Percentiles rank a stretch among this genome's conserved stretches.
phyloP scores from a whole-genome alignment of 768 basidiomycete genomes.

The Peribolospora kevripleyi region DNA sequence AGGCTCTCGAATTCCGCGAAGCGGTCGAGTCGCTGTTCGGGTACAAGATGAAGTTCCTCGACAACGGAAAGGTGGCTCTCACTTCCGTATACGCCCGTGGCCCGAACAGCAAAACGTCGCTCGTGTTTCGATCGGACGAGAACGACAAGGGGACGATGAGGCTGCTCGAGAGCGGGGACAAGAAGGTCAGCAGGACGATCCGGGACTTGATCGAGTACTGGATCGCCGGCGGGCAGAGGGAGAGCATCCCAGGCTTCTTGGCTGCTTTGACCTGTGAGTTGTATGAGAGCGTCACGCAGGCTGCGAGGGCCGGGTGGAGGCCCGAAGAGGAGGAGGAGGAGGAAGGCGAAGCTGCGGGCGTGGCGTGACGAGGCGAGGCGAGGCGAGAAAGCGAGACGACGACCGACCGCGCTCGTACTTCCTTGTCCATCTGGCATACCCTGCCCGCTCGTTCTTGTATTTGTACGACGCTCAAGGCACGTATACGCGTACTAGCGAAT shows the following conservation, averaged over 20 bases:
- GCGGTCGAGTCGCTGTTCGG: constrained; percentile 73
- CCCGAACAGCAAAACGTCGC: constrained; percentile 34
- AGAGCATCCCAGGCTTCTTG: constrained; percentile 12
- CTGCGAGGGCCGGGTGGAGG: too few relatives aligned
- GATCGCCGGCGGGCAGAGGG: constrained; percentile 6
- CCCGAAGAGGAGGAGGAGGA: too few relatives aligned
- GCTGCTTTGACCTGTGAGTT: constrained; percentile 8
- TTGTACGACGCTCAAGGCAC: too few relatives aligned
- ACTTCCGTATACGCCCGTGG: constrained; percentile 66
- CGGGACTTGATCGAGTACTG: constrained; percentile 37
- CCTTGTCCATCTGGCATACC: too few relatives aligned
- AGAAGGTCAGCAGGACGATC: constrained; percentile 46
- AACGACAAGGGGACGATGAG: constrained; percentile 27
- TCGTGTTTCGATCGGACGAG: constrained; percentile 35
- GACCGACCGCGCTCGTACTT: too few relatives aligned
- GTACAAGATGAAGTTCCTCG: constrained; percentile 72
- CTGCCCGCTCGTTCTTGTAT: too few relatives aligned
- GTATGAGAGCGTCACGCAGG: not conserved
- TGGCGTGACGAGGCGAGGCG: too few relatives aligned
- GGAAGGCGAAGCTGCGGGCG: too few relatives aligned
- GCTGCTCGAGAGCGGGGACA: constrained; percentile 34
- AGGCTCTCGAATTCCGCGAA: constrained; percentile 74
- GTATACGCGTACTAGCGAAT: too few relatives aligned
- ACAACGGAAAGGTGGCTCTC: constrained; percentile 67
- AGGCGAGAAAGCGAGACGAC: too few relatives aligned